These are phyloP conservation scores for Exsudoporus floridanus DNA, from an alignment of 1,284 basidiomycete genomes.

Conservation along the genomic window DNA sequence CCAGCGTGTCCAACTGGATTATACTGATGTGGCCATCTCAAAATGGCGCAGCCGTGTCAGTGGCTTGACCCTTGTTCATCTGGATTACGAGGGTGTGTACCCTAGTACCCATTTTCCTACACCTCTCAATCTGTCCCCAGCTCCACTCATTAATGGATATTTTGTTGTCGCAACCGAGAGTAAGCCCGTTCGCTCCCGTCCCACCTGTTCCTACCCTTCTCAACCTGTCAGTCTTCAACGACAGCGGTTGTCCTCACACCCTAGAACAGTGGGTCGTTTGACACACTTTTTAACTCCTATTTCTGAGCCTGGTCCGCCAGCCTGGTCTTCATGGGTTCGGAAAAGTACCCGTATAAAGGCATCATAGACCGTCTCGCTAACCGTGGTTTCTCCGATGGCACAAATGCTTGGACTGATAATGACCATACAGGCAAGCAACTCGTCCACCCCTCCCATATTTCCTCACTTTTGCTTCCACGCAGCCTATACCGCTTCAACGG, in stretches of 20 bases:
- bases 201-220: background rate
- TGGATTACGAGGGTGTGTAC: slow-evolving; percentile 75
- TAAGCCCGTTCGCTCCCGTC: slow-evolving; percentile 35
- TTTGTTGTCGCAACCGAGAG: slow-evolving; percentile 94
- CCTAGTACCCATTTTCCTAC: background rate
- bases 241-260: slow-evolving; percentile 91
- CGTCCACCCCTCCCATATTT: background rate
- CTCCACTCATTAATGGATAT: slow-evolving; percentile 90
- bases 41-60: slow-evolving; percentile 84
- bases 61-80: slow-evolving; percentile 76
- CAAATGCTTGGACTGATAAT: slow-evolving; percentile 84
- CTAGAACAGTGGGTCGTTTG: slow-evolving; percentile 74
- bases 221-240: slow-evolving; percentile 73
- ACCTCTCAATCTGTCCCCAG: slow-evolving; percentile 40
- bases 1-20: slow-evolving; percentile 68
- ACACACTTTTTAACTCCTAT: background rate
- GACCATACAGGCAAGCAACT: slow-evolving; percentile 61
- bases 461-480: background rate
- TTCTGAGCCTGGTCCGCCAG: slow-evolving; percentile 38
- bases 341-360: slow-evolving; percentile 96
- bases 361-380: slow-evolving; percentile 98
- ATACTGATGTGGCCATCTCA: slow-evolving; percentile 73
- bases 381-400: slow-evolving; percentile 91
- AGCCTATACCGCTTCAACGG: slow-evolving; percentile 97
- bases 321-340: slow-evolving; percentile 91